Evolutionary conservation across 2,329 filamentous ascomycete genomes (phyloP).

Genomic region (Colletotrichum chlorophyti): DNA sequence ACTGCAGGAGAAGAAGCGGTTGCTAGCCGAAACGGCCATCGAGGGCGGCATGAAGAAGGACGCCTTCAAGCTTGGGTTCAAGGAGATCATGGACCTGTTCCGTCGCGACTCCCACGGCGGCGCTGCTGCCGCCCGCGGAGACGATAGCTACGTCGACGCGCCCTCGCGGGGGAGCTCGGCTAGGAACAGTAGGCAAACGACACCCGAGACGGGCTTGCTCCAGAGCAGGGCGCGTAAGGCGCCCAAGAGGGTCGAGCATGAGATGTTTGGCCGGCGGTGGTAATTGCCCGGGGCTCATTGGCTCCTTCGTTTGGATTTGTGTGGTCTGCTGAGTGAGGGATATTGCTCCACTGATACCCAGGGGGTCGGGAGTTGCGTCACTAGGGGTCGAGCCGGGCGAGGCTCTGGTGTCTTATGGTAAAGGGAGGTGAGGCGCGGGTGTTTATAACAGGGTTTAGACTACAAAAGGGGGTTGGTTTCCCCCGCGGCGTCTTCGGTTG

Average conservation of each 20-base stretch:
- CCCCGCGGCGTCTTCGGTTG: too few relatives aligned
- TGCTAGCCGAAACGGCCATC: constrained; percentile 89
- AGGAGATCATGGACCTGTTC: constrained; percentile 93
- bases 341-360: too few relatives aligned
- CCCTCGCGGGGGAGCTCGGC: constrained; percentile 4
- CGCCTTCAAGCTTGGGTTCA: constrained; percentile 84
- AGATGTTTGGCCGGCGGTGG: constrained; percentile 26
- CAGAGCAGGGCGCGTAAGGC: constrained; percentile 32
- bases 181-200: constrained; percentile 13
- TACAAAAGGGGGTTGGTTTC: too few relatives aligned
- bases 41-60: constrained; percentile 78
- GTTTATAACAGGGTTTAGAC: too few relatives aligned
- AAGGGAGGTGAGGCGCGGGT: too few relatives aligned
- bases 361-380: too few relatives aligned
- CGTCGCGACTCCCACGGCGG: constrained; percentile 13
- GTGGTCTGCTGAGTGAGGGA: not conserved
- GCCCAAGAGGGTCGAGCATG: constrained; percentile 36
- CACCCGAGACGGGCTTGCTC: constrained; percentile 14
- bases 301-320: too few relatives aligned
- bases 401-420: too few relatives aligned
- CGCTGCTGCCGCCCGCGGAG: not conserved
- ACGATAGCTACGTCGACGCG: constrained; percentile 8
- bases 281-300: not conserved
- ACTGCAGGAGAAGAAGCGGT: constrained; percentile 91
- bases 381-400: too few relatives aligned